These are phyloP conservation scores for Trichoderma oligosporum DNA, from an alignment of 2,329 filamentous ascomycete genomes.

Conservation along the genomic window DNA sequence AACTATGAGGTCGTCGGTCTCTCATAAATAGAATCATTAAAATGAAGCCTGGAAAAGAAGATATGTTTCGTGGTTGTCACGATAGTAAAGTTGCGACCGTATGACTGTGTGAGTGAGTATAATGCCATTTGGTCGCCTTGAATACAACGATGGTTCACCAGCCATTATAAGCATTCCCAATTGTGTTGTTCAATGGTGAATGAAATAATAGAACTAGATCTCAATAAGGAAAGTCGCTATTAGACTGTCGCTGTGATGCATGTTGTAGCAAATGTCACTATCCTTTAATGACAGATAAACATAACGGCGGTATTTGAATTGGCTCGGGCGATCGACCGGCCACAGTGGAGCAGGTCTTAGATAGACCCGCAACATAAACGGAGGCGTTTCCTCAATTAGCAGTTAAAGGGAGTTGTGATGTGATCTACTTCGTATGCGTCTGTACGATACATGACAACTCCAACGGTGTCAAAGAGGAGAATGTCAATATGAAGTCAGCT, in stretches of 20 bases:
- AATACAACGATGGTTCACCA: background rate
- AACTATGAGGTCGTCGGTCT: conserved; percentile 10
- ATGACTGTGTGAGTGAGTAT: too few species aligned
- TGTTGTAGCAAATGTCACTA: background rate
- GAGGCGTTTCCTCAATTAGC: background rate
- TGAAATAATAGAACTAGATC: too few species aligned
- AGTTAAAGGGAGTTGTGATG: too few species aligned
- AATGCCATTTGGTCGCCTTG: too few species aligned
- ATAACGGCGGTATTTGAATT: background rate
- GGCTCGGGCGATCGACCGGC: background rate
- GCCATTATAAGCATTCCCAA: background rate
- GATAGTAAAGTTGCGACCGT: too few species aligned
- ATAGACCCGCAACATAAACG: background rate
- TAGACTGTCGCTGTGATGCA: background rate
- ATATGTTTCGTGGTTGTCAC: too few species aligned
- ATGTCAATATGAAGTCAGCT: too few species aligned
- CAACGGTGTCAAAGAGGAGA: too few species aligned
- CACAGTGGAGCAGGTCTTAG: background rate
- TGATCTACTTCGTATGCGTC: background rate
- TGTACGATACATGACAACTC: too few species aligned
- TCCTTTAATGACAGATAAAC: background rate
- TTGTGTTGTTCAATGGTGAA: too few species aligned
- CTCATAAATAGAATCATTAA: background rate
- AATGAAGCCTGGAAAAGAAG: too few species aligned
- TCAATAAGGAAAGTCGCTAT: too few species aligned